A percentile compares a stretch with the other conserved stretches of the same genome.
Conservation (phyloP, 169 alveolate species). For the Plasmodium chabaudi region DNA sequence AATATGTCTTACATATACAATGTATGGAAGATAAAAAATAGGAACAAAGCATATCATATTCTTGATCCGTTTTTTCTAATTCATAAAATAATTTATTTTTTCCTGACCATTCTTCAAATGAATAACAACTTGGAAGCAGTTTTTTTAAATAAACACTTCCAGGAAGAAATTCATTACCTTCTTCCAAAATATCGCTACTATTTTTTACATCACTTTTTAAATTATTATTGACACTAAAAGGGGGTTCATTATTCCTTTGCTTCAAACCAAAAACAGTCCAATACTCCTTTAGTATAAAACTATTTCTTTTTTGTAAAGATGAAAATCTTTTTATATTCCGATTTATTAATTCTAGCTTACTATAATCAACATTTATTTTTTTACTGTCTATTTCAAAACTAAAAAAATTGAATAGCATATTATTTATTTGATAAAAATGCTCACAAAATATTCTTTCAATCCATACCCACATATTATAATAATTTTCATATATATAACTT, state of each 20-base stretch:
- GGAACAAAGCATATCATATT: constrained; percentile 21
- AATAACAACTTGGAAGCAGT: constrained; percentile 12
- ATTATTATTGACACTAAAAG: no score
- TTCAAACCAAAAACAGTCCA: constrained; percentile 50
- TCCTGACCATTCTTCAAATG: not conserved
- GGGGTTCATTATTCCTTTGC: not conserved
- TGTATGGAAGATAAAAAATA: constrained; percentile 45
- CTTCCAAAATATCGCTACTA: no score
- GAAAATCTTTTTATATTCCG: constrained; percentile 52
- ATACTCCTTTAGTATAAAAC: constrained; percentile 40
- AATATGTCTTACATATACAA: constrained; percentile 35
- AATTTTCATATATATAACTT: constrained; percentile 34
- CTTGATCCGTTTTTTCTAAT: constrained; percentile 41
- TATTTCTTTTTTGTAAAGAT: constrained; percentile 40
- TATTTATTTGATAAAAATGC: constrained; percentile 52
- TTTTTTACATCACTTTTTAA: no score
- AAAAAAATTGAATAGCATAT: constrained; percentile 15
- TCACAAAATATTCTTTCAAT: constrained; percentile 50
- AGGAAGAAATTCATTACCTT: not conserved
- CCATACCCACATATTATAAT: constrained; percentile 74
- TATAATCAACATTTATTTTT: constrained; percentile 19
- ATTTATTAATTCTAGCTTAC: constrained; percentile 53
- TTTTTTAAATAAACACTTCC: not conserved
- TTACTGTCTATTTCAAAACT: constrained; percentile 3
- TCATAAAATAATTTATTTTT: constrained; percentile 29